Evolutionary conservation across 352 stramenopile species (phyloP), one percentile per base, ranked within the genome.

Genomic region (Globisporangium acanthophoron): DNA sequence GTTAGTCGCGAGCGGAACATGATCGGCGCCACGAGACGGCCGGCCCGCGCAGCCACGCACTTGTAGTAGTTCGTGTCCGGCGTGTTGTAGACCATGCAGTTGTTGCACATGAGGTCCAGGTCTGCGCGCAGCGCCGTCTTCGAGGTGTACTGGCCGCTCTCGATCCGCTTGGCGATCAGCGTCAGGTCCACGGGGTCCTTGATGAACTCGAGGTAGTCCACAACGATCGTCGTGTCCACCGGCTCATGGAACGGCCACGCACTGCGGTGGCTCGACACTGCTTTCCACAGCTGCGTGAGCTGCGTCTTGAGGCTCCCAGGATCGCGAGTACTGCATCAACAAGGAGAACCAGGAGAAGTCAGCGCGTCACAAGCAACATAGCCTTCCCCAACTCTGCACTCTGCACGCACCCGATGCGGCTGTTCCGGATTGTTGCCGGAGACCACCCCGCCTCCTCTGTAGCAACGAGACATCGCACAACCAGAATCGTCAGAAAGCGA

Each of bases 221-320:
- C 79, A 2, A 99, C 97, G 52, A 98, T 82, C 47, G 67, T 88
- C 37, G 85, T 96, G 72, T 98, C 88, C 9, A 99, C 97, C 0
- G 97, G 97, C 64, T 99, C 96, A 37, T 97, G 89, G 70, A 99
- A 99, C 9, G 96, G 95, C 97, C 97, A 99, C 31, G 96, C 84
- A 59, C 94, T 98, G 41, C 97, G 89, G 66, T 99, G 94, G 59
- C 90, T 97, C 45, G 90, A 90, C 13, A 98, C 75, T 29, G 96
- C 88, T 48, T 93, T 94, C 51, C 96, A 80, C 20, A 98, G 73
- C 31, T 81, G 66, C 45, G 87, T 75, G 29, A 99, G 68, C 51
- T 94, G 86, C 21, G 81, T 88, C 63, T 88, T 97, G 45, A 84
- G 58, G 61, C 69, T 97, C 8, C 84, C 87, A 51, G 76, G 80